Conservation (phyloP, 2,329 filamentous ascomycete species). For the Aureobasidium mangrovei region DNA sequence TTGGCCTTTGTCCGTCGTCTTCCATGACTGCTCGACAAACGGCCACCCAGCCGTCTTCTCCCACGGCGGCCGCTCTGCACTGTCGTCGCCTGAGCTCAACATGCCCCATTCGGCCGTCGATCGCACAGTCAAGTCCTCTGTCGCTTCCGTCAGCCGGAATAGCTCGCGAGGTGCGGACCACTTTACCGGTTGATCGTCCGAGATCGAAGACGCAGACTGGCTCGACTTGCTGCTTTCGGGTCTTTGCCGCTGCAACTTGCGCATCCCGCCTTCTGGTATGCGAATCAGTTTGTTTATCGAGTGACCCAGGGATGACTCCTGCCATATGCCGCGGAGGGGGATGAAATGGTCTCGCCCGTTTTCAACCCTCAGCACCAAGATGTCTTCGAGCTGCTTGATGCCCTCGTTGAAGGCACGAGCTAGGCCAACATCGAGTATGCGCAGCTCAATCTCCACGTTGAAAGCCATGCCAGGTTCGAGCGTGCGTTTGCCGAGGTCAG, state of each 20-base stretch:
- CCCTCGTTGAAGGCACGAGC: conserved; percentile 65
- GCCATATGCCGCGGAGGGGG: conserved; percentile 68
- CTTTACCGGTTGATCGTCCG: conserved; percentile 42
- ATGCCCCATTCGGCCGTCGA: conserved; percentile 56
- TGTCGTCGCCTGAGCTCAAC: conserved; percentile 34
- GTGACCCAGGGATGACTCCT: conserved; percentile 71
- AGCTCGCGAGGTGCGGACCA: conserved; percentile 82
- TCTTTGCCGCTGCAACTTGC: conserved; percentile 56
- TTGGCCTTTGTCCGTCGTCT: conserved; percentile 30
- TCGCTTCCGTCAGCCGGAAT: conserved; percentile 76
- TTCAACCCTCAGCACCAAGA: conserved; percentile 75
- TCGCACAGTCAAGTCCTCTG: conserved; percentile 53
- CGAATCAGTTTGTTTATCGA: conserved; percentile 83
- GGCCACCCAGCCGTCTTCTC: conserved; percentile 49
- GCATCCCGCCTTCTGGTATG: conserved; percentile 68
- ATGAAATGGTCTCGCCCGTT: conserved; percentile 89
- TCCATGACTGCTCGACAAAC: conserved; percentile 46
- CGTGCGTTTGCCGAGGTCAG: conserved; percentile 40
- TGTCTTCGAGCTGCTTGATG: conserved; percentile 62
- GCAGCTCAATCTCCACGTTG: conserved; percentile 57
- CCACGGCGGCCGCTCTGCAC: conserved; percentile 41
- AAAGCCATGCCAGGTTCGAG: conserved; percentile 80
- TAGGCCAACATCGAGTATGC: conserved; percentile 54
- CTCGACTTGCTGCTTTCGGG: conserved; percentile 26
- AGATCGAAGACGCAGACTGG: conserved; percentile 4